Percentiles rank a stretch among this genome's conserved stretches.
Conservation (phyloP, 768 basidiomycete genomes). For the Boletus sp. region DNA sequence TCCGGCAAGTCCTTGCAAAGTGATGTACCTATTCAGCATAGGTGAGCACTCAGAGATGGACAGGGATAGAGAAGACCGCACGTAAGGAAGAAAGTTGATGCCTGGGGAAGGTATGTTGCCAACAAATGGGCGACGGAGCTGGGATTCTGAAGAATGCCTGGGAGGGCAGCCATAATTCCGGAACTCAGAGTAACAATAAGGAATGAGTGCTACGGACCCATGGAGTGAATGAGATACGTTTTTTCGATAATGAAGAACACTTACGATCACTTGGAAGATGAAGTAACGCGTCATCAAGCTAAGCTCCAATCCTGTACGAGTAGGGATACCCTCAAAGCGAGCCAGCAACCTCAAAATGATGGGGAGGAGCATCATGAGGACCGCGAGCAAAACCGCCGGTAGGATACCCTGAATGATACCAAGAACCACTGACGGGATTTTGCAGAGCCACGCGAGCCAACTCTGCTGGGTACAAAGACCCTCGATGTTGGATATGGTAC, state of each 20-base stretch:
- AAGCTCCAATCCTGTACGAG: constrained; percentile 78
- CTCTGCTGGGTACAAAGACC: constrained; percentile 57
- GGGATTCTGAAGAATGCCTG: constrained; percentile 63
- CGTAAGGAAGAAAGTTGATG: constrained; percentile 91
- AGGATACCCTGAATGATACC: constrained; percentile 90
- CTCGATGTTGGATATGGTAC: constrained; percentile 78
- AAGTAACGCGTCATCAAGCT: constrained; percentile 92
- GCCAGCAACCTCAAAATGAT: constrained; percentile 80
- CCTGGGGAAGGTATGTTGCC: constrained; percentile 74
- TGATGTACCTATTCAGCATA: constrained; percentile 54
- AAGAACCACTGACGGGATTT: constrained; percentile 57
- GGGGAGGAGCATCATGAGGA: constrained; percentile 89
- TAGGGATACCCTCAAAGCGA: constrained; percentile 87
- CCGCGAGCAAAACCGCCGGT: constrained; percentile 82
- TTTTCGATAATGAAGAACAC: constrained; percentile 30
- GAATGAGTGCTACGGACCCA: constrained; percentile 76
- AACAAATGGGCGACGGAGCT: constrained; percentile 65
- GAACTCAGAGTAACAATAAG: constrained; percentile 83
- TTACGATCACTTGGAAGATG: constrained; percentile 86
- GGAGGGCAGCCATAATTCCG: constrained; percentile 76
- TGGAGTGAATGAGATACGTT: neutral
- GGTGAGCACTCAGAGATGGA: neutral
- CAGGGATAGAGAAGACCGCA: constrained; percentile 30
- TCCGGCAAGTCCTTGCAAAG: constrained; percentile 79
- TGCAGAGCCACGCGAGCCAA: constrained; percentile 88